Evolutionary conservation across 306 rosid genomes (phyloP).

Genomic region (Vicia sativa): DNA sequence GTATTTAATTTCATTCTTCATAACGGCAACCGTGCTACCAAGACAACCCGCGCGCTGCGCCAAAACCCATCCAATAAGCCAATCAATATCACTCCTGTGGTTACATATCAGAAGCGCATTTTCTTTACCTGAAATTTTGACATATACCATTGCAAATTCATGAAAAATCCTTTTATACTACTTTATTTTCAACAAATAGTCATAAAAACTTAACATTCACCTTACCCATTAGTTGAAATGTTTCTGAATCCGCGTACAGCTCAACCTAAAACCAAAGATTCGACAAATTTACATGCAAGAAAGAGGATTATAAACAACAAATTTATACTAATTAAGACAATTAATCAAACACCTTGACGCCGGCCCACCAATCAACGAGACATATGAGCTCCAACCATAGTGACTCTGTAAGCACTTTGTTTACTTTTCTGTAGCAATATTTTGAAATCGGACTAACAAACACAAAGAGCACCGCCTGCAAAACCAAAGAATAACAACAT

Average conservation of each 20-base stretch:
- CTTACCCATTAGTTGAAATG: conserved; percentile 68
- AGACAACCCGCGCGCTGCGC: conserved; percentile 95
- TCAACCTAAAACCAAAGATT: conserved; percentile 64
- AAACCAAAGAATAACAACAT: too few relatives aligned
- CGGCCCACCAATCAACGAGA: conserved; percentile 95
- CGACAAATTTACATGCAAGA: conserved; percentile 12
- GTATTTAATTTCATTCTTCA: conserved; percentile 72
- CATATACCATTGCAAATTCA: conserved; percentile 19
- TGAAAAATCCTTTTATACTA: conserved; percentile 14
- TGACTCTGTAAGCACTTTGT: conserved; percentile 71
- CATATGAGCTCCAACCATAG: conserved; percentile 86
- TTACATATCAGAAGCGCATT: conserved; percentile 83
- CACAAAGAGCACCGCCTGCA: conserved; percentile 64
- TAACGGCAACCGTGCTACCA: conserved; percentile 79
- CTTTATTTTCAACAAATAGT: background rate
- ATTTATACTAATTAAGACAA: background rate
- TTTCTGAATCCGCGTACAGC: conserved; percentile 65
- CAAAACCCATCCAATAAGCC: conserved; percentile 93
- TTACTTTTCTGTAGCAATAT: conserved; percentile 57
- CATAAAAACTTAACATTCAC: conserved; percentile 20
- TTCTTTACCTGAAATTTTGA: conserved; percentile 67
- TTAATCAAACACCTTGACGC: conserved; percentile 59
- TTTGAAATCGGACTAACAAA: conserved; percentile 75
- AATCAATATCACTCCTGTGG: conserved; percentile 91
- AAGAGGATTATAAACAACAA: conserved; percentile 11